Percentiles rank a stretch among this genome's conserved stretches.
Conservation (phyloP, 768 basidiomycete species). For the Suillus fuscotomentosus region DNA sequence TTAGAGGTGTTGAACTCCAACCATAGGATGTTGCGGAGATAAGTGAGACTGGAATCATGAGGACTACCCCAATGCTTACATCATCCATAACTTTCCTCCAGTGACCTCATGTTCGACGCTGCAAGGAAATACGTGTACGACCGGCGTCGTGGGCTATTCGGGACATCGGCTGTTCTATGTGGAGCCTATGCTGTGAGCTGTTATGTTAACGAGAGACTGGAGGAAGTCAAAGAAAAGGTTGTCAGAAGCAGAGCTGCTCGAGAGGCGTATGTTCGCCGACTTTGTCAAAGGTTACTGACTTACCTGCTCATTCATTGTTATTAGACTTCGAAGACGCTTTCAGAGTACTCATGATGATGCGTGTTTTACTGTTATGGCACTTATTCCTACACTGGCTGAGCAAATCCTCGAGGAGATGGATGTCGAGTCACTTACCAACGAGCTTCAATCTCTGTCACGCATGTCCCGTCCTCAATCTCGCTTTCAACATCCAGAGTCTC, state of each 20-base stretch:
- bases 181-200: constrained; percentile 60
- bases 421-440: constrained; percentile 67
- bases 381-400: constrained; percentile 63
- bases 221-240: constrained; percentile 64
- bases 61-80: background rate
- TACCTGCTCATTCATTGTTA: constrained; percentile 4
- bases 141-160: constrained; percentile 44
- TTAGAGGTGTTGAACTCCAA: background rate
- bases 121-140: constrained; percentile 49
- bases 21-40: background rate
- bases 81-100: background rate
- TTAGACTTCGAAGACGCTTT: constrained; percentile 71
- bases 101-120: constrained; percentile 39
- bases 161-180: constrained; percentile 52
- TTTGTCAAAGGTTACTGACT: constrained; percentile 1
- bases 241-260: constrained; percentile 60
- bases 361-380: constrained; percentile 71
- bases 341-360: constrained; percentile 74
- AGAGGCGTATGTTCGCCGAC: constrained; percentile 56
- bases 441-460: constrained; percentile 46
- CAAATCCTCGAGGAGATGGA: constrained; percentile 74
- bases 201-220: constrained; percentile 61
- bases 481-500: constrained; percentile 17
- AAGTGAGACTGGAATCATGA: background rate
- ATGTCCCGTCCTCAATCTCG: constrained; percentile 23